Evolutionary conservation across 345 rosid genomes (phyloP).

Genomic region (Corchorus capsularis): DNA sequence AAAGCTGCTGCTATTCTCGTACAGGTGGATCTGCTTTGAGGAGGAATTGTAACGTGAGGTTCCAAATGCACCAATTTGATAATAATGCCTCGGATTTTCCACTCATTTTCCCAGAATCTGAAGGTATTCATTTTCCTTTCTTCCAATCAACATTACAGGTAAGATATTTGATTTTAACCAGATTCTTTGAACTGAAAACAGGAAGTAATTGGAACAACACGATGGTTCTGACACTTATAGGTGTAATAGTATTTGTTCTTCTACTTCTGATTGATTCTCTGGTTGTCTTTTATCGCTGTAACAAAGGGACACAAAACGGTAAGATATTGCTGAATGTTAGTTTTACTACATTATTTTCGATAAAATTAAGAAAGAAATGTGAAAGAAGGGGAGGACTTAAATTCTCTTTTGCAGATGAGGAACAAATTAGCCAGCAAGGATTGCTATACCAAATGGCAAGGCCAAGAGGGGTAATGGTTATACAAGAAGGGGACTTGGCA

Average conservation of each 20-base stretch:
- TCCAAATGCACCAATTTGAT: slow-evolving; percentile 32
- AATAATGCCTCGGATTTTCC: slow-evolving; percentile 27
- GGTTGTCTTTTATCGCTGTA: slow-evolving; percentile 2
- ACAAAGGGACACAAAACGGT: slow-evolving; percentile 28
- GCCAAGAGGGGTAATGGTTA: slow-evolving; percentile 24
- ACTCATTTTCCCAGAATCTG: slow-evolving; percentile 12
- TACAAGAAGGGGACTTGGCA: slow-evolving; percentile 26
- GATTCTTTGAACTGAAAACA: slow-evolving; percentile 18
- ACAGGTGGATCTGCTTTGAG: slow-evolving; percentile 37
- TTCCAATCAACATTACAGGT: too few relatives aligned
- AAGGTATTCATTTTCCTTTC: slow-evolving; percentile 23
- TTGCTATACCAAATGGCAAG: slow-evolving; percentile 28
- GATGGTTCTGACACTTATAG: slow-evolving; percentile 16
- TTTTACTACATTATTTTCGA: background rate
- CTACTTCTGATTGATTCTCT: slow-evolving; percentile 25
- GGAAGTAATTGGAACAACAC: slow-evolving; percentile 30
- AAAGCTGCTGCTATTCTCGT: slow-evolving; percentile 14
- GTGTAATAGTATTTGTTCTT: slow-evolving; percentile 6
- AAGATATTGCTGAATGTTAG: background rate
- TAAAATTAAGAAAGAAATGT: background rate
- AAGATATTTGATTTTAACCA: background rate
- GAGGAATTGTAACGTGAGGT: slow-evolving; percentile 41
- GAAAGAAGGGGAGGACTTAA: background rate
- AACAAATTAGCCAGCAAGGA: slow-evolving; percentile 20
- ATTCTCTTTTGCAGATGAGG: slow-evolving; percentile 23